A percentile compares a stretch with the other conserved stretches of the same genome.
phyloP scores from a whole-genome alignment of 768 basidiomycete species.

The Porpolomopsis calyptriformis region DNA sequence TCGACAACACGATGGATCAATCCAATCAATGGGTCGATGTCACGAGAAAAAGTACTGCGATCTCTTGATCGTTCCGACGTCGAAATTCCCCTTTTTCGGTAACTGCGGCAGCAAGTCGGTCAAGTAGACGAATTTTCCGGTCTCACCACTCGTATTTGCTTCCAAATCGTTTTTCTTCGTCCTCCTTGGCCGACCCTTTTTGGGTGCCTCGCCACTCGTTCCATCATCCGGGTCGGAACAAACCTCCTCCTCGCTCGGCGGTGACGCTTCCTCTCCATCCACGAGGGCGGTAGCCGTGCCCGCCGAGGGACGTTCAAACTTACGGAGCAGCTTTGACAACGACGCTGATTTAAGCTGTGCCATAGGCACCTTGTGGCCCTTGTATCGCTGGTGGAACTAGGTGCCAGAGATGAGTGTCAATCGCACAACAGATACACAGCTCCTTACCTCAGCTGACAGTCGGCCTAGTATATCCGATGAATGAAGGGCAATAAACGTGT shows the following conservation, averaged over 20 bases:
- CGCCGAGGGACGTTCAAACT: constrained; percentile 29
- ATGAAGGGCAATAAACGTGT: constrained; percentile 89
- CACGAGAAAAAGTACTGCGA: constrained; percentile 94
- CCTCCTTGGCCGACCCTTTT: constrained; percentile 11
- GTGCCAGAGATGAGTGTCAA: too few species aligned
- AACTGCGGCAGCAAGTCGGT: constrained; percentile 68
- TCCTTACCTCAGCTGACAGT: constrained; percentile 66
- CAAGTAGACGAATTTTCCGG: constrained; percentile 54
- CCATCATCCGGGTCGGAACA: constrained; percentile 11
- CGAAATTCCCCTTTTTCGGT: constrained; percentile 78
- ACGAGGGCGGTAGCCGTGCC: constrained; percentile 31
- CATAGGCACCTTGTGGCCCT: constrained; percentile 57
- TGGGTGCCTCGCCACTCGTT: constrained; percentile 2
- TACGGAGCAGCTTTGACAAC: constrained; percentile 30
- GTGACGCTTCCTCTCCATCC: constrained; percentile 15
- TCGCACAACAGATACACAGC: too few species aligned
- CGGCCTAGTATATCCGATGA: constrained; percentile 71
- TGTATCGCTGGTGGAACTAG: constrained; percentile 72
- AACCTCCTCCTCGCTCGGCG: constrained; percentile 1
- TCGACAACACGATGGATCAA: too few species aligned
- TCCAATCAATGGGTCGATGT: too few species aligned
- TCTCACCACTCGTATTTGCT: constrained; percentile 26
- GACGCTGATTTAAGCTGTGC: constrained; percentile 28
- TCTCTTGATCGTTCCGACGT: constrained; percentile 70
- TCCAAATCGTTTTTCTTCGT: constrained; percentile 17